Conservation (phyloP, 768 basidiomycete genomes). For the Filobasidium floriforme region DNA sequence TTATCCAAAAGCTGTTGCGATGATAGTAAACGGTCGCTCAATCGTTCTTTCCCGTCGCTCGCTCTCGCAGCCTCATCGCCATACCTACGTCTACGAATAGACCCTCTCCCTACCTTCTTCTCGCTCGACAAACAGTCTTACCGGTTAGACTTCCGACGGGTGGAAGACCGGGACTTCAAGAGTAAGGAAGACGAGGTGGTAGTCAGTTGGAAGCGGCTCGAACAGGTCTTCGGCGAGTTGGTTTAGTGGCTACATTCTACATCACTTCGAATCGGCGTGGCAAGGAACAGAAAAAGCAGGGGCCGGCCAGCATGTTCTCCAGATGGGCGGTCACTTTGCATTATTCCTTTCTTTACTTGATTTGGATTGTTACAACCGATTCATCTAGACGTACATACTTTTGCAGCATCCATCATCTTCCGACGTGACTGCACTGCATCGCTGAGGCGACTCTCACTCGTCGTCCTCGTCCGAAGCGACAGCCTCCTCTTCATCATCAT, state of each 20-base stretch:
- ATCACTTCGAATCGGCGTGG: not conserved
- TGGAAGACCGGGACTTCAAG: slow-evolving; percentile 8
- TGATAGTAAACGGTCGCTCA: not conserved
- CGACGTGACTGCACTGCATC: too few species aligned
- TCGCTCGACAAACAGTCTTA: slow-evolving; percentile 9
- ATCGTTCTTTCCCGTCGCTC: not conserved
- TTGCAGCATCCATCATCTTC: too few species aligned
- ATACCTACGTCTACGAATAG: slow-evolving; percentile 9
- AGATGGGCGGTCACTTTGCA: too few species aligned
- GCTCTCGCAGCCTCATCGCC: slow-evolving; percentile 9
- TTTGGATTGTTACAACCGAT: not conserved
- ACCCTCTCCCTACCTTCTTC: slow-evolving; percentile 9
- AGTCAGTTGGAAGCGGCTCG: slow-evolving; percentile 17
- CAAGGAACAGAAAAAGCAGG: too few species aligned
- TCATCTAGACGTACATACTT: not conserved
- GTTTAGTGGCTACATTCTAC: not conserved
- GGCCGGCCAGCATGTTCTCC: too few species aligned
- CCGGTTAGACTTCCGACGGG: slow-evolving; percentile 16
- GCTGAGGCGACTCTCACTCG: slow-evolving; percentile 5
- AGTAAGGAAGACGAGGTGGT: slow-evolving; percentile 12
- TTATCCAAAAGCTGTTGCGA: not conserved
- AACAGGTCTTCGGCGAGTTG: slow-evolving; percentile 17
- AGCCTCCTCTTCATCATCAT: slow-evolving; percentile 11
- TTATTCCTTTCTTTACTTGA: not conserved
- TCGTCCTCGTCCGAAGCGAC: slow-evolving; percentile 18